These are phyloP conservation scores for Cephalotrichum gorgonifer DNA, from an alignment of 2,329 filamentous ascomycete species.

Conservation along the genomic window DNA sequence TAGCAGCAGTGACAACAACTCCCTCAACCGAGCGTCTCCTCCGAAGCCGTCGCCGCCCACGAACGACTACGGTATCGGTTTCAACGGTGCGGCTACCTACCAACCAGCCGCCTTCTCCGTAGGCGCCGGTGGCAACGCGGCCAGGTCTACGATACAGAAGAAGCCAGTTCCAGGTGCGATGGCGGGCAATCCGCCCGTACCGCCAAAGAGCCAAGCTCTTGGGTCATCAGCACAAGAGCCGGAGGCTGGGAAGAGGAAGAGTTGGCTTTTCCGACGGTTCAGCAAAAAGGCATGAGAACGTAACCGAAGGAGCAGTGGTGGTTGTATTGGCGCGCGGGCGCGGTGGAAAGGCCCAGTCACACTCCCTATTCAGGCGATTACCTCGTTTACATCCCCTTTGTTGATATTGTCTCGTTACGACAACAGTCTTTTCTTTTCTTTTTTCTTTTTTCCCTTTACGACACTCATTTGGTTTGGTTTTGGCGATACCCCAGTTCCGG, in stretches of 20 bases:
- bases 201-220: neutral
- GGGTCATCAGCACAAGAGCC: conserved; percentile 17
- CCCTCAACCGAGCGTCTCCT: conserved; percentile 62
- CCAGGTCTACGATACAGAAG: conserved; percentile 3
- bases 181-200: neutral
- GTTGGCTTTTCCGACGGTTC: conserved; percentile 78
- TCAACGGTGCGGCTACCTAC: conserved; percentile 31
- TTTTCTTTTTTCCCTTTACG: neutral
- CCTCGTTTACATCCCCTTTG: neutral
- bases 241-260: conserved; percentile 65
- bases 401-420: neutral
- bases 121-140: conserved; percentile 14
- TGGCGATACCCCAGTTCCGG: conserved; percentile 2
- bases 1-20: conserved; percentile 90
- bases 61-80: conserved; percentile 57
- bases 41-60: conserved; percentile 36
- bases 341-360: neutral
- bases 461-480: conserved; percentile 2
- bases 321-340: neutral
- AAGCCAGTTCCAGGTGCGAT: conserved; percentile 1
- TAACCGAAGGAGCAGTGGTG: neutral
- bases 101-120: conserved; percentile 29
- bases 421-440: neutral
- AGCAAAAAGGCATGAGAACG: conserved; percentile 44
- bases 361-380: neutral